These are phyloP conservation scores for Penicillium simplicissimum DNA, from an alignment of 495 filamentous ascomycete genomes.

Conservation along the genomic window DNA sequence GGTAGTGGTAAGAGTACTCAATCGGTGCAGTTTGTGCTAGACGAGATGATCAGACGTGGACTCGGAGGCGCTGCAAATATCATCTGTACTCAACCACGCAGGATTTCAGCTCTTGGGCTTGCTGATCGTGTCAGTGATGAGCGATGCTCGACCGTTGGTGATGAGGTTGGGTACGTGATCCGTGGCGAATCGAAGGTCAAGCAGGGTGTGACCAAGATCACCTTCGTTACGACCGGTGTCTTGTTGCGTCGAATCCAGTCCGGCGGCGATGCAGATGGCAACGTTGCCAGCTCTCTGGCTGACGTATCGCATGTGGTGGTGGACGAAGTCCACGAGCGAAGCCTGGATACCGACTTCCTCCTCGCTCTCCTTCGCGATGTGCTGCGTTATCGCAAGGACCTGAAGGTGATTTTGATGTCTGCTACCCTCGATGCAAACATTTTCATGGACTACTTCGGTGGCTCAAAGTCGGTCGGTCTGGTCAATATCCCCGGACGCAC, in stretches of 20 bases:
- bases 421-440: slow-evolving; percentile 89
- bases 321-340: slow-evolving; percentile 96
- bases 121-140: slow-evolving; percentile 95
- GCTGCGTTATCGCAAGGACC: slow-evolving; percentile 68
- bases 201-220: slow-evolving; percentile 75
- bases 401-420: slow-evolving; percentile 97
- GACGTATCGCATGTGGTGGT: slow-evolving; percentile 95
- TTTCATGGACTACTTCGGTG: slow-evolving; percentile 82
- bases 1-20: slow-evolving; percentile 97
- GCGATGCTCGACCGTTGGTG: slow-evolving; percentile 75
- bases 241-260: slow-evolving; percentile 86
- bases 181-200: slow-evolving; percentile 80
- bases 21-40: slow-evolving; percentile 92
- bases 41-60: slow-evolving; percentile 78
- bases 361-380: slow-evolving; percentile 87
- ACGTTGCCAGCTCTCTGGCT: slow-evolving; percentile 75
- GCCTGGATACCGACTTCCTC: slow-evolving; percentile 92
- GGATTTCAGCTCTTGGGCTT: slow-evolving; percentile 91
- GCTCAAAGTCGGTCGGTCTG: slow-evolving; percentile 63
- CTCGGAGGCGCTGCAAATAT: slow-evolving; percentile 84
- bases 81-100: slow-evolving; percentile 90
- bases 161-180: slow-evolving; percentile 94
- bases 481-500: slow-evolving; percentile 90
- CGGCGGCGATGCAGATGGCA: slow-evolving; percentile 71
- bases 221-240: slow-evolving; percentile 97